These are phyloP conservation scores for Ophiosphaerella narmari DNA, from an alignment of 2,329 filamentous ascomycete species.

Conservation along the genomic window DNA sequence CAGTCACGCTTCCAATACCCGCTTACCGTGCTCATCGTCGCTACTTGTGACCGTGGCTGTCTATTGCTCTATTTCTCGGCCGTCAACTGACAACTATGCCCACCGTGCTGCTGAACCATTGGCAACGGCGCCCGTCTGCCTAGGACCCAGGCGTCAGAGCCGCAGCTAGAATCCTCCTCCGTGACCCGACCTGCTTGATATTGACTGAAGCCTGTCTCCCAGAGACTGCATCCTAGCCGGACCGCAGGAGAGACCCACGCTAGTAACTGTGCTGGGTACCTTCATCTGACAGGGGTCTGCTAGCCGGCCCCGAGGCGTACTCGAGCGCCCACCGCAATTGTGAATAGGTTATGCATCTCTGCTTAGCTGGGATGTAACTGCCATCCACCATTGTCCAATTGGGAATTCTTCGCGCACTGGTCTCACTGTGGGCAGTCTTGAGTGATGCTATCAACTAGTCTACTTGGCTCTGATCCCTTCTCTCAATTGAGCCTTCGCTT, in stretches of 20 bases:
- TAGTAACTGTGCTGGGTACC: slow-evolving; percentile 34
- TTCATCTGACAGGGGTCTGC: slow-evolving; percentile 31
- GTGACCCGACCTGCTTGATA: slow-evolving; percentile 1
- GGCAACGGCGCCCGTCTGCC: background rate
- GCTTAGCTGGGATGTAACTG: slow-evolving; percentile 31
- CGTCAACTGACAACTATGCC: too few species aligned
- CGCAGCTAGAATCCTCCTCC: slow-evolving; percentile 8
- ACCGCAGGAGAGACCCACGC: slow-evolving; percentile 30
- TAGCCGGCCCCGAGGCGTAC: slow-evolving; percentile 41
- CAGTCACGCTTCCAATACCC: slow-evolving; percentile 27
- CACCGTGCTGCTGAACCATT: background rate
- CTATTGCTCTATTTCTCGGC: too few species aligned
- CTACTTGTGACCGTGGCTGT: background rate
- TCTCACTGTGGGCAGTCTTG: slow-evolving; percentile 21
- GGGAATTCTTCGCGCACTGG: slow-evolving; percentile 33
- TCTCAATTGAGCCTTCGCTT: slow-evolving; percentile 14
- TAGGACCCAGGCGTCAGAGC: background rate
- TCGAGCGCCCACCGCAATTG: slow-evolving; percentile 40
- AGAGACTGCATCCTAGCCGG: slow-evolving; percentile 27
- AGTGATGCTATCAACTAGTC: slow-evolving; percentile 20
- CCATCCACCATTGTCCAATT: slow-evolving; percentile 29
- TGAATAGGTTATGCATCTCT: slow-evolving; percentile 41
- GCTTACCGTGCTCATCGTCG: slow-evolving; percentile 23
- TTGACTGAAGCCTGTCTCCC: slow-evolving; percentile 25
- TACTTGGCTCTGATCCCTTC: too few species aligned